Evolutionary conservation across 2,329 filamentous ascomycete species (phyloP).

Genomic region (Plectosphaerella sp.): DNA sequence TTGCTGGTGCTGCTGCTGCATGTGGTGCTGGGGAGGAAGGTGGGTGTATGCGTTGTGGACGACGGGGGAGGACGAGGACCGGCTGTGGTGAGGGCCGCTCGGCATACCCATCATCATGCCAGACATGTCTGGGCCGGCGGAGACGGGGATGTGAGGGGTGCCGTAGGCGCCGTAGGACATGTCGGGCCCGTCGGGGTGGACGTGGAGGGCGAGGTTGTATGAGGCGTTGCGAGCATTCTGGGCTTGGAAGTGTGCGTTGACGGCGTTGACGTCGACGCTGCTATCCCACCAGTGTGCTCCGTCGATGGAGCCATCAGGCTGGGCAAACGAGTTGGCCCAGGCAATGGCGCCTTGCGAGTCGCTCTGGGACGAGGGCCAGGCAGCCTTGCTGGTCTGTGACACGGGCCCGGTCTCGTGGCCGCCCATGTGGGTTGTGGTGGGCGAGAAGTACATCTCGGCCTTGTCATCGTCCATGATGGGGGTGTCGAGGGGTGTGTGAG

Average conservation of each 20-base stretch:
- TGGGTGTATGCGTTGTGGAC: constrained; percentile 26
- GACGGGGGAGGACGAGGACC: constrained; percentile 27
- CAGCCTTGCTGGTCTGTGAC: constrained; percentile 14
- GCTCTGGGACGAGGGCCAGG: constrained; percentile 15
- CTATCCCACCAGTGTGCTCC: constrained; percentile 25
- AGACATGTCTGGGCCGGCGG: constrained; percentile 20
- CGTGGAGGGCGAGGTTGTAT: constrained; percentile 35
- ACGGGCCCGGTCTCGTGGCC: constrained; percentile 8
- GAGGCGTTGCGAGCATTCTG: constrained; percentile 27
- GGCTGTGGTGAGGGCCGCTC: constrained; percentile 26
- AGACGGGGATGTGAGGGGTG: constrained; percentile 13
- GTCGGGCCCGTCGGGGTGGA: constrained; percentile 24
- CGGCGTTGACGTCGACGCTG: constrained; percentile 20
- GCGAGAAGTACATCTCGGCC: constrained; percentile 21
- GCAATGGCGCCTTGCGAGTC: constrained; percentile 7
- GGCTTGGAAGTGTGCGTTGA: constrained; percentile 21
- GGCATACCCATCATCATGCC: constrained; percentile 54
- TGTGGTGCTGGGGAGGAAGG: constrained; percentile 24
- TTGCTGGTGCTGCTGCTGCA: constrained; percentile 11
- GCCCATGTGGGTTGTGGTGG: constrained; percentile 6
- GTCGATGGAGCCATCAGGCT: constrained; percentile 6
- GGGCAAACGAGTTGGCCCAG: constrained; percentile 10
- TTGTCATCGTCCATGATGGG: constrained; percentile 25
- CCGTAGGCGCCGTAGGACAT: constrained; percentile 33
- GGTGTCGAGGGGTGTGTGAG: constrained; percentile 33